phyloP scores from a whole-genome alignment of 768 basidiomycete species.

The Lactifluus hygrophoroides region DNA sequence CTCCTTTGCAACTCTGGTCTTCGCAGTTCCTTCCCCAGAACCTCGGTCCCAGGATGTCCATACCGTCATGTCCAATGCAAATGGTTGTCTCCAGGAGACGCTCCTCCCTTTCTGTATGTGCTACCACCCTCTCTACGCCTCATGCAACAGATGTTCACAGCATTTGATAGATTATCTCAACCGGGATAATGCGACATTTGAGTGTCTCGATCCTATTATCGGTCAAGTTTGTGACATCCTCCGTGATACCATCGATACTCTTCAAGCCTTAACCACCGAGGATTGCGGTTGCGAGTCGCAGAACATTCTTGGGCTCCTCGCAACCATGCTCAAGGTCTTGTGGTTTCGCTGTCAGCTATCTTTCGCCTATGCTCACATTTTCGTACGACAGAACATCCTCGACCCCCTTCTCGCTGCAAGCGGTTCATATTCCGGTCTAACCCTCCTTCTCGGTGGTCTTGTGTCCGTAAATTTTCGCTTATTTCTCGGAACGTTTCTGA shows the following conservation, averaged over 20 bases:
- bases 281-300: background rate
- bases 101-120: background rate
- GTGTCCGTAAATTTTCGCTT: background rate
- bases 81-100: background rate
- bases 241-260: background rate
- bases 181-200: background rate
- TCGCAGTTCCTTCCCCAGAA: background rate
- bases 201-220: background rate
- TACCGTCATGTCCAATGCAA: background rate
- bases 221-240: background rate
- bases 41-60: background rate
- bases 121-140: background rate
- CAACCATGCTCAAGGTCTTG: background rate
- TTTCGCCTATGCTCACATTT: background rate
- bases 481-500: background rate
- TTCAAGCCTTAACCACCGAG: background rate
- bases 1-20: background rate
- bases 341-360: background rate
- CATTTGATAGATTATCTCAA: background rate
- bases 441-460: background rate
- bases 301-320: background rate
- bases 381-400: background rate
- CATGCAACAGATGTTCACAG: background rate
- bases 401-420: background rate
- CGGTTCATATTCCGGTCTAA: background rate